Conservation (phyloP, 345 rosid species). For the Rhodamnia argentea region DNA sequence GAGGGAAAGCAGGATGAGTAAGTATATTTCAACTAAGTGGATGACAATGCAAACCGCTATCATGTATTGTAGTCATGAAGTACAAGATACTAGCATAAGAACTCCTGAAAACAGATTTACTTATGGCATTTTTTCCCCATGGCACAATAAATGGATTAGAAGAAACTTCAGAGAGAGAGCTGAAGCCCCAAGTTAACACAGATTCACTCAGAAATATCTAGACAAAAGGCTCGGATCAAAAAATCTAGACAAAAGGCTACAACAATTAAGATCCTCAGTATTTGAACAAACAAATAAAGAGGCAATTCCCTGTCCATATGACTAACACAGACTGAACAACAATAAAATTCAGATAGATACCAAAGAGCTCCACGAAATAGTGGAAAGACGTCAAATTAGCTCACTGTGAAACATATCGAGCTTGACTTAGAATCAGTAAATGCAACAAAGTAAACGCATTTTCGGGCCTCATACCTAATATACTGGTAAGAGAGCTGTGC, state of each 20-base stretch:
- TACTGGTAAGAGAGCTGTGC: slow-evolving; percentile 93
- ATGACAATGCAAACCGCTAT: background rate
- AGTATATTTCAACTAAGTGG: background rate
- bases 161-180: background rate
- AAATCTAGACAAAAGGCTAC: background rate
- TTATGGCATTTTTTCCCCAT: background rate
- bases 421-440: background rate
- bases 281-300: background rate
- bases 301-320: background rate
- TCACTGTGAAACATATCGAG: background rate
- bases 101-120: background rate
- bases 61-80: background rate
- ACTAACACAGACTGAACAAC: background rate
- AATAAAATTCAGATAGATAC: background rate
- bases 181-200: background rate
- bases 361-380: background rate
- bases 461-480: slow-evolving; percentile 46
- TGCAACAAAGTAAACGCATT: background rate
- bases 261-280: background rate
- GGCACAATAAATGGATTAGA: background rate
- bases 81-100: background rate
- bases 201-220: background rate
- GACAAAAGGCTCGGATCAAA: background rate
- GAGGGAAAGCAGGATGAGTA: background rate
- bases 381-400: background rate